Conservation (phyloP, 163 green algal species). For the Chlamydomonas reinhardtii region DNA sequence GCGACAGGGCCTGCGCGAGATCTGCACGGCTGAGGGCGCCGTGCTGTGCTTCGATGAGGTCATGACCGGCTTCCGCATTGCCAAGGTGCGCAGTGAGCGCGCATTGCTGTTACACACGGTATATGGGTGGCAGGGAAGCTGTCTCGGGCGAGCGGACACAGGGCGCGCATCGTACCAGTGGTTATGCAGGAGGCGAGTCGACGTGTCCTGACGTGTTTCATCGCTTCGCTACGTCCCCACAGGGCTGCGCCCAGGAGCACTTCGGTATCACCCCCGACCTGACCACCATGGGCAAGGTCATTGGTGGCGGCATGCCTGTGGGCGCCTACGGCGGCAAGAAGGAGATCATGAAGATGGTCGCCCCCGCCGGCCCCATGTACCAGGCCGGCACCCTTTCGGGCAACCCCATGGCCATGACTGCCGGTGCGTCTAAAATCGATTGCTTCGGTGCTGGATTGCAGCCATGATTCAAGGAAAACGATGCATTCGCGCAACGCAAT, state of each 20-base stretch:
- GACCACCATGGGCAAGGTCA: slow-evolving; percentile 96
- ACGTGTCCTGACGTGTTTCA: too few species aligned
- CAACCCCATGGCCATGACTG: slow-evolving; percentile 99
- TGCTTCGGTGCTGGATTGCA: too few species aligned
- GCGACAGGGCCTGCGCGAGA: slow-evolving; percentile 91
- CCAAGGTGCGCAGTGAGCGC: slow-evolving; percentile 80
- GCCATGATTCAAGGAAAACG: too few species aligned
- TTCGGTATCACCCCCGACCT: slow-evolving; percentile 98
- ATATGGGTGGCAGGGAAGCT: too few species aligned
- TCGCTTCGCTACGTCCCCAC: not conserved
- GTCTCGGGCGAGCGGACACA: too few species aligned
- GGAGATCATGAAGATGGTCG: slow-evolving; percentile 99
- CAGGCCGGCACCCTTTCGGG: slow-evolving; percentile 94
- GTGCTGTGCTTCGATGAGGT: slow-evolving; percentile 99
- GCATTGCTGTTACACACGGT: too few species aligned
- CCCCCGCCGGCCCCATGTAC: slow-evolving; percentile 88
- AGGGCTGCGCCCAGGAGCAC: slow-evolving; percentile 89
- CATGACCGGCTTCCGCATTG: slow-evolving; percentile 87
- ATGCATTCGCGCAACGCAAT: too few species aligned
- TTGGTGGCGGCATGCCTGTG: slow-evolving; percentile 96
- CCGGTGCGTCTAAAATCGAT: slow-evolving; percentile 71
- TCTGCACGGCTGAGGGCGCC: slow-evolving; percentile 88
- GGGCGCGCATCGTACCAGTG: too few species aligned
- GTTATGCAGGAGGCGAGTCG: too few species aligned
- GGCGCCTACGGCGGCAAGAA: slow-evolving; percentile 95